Conservation (phyloP, 78 protist genomes). For the Tieghemostelium lacteum region DNA sequence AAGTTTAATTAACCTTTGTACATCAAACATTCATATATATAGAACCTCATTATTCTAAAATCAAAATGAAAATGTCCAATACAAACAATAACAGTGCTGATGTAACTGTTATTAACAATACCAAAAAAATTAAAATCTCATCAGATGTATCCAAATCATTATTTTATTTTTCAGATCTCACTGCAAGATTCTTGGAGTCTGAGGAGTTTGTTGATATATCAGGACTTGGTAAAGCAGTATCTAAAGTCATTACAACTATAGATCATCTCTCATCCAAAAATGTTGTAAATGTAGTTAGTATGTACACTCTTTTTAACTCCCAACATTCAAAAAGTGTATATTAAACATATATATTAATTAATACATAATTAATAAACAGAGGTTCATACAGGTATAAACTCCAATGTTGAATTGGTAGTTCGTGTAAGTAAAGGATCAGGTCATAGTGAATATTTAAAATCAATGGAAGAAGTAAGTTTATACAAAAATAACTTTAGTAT, state of each 20-base stretch:
- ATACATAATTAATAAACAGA: not conserved
- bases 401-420: constrained; percentile 60
- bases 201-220: constrained; percentile 49
- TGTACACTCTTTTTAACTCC: not conserved
- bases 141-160: constrained; percentile 21
- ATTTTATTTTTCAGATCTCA: constrained; percentile 43
- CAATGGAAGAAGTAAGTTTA: constrained; percentile 60
- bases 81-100: no score
- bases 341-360: no score
- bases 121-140: constrained; percentile 57
- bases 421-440: constrained; percentile 44
- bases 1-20: not conserved
- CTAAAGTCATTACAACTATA: constrained; percentile 53
- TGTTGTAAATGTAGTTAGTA: constrained; percentile 43
- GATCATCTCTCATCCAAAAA: constrained; percentile 31
- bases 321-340: not conserved
- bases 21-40: not conserved
- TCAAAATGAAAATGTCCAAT: no score
- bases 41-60: no score
- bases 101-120: no score
- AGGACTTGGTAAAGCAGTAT: constrained; percentile 64
- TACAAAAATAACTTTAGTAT: no score
- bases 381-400: constrained; percentile 34
- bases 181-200: constrained; percentile 56
- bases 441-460: constrained; percentile 51